Evolutionary conservation across 2,329 filamentous ascomycete genomes (phyloP), one percentile per base, ranked within the genome.

Genomic region (Furcasterigmium furcatum): DNA sequence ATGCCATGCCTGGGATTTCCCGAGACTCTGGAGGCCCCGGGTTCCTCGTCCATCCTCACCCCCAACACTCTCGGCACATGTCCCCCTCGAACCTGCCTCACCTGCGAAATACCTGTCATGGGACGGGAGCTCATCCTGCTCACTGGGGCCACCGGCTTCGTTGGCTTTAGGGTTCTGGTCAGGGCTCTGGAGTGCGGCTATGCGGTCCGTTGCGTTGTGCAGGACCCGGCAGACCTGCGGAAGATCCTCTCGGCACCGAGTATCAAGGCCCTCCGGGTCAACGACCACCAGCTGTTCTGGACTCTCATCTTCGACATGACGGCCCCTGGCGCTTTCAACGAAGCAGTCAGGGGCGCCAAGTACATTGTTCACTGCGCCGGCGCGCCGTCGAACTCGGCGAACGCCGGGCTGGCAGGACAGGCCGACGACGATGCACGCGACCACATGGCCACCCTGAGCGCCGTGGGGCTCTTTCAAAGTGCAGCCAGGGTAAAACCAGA

Each of bases 291-390:
- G 18, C 27, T 42, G 9, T 42, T 32, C 25, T 42, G 40, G 40
- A 21, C 40, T 25, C 20, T 42, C 8, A 19, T 42, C 27, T 25
- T 19, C 8, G 40, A 42, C 19, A 60, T 72, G 20, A 54, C 59
- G 0, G 53, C 51, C 4, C 53, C 58, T 1, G 59, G 59, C 14
- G 69, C 70, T 3, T 73, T 68, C 41, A 63, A 72, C 22, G 58
- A 67, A 22, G 68, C 67, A 12, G 59, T 70, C 45, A 54, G 63
- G 35, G 68, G 59, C 4, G 64, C 67, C 32, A 58, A 58, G 14
- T 67, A 64, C 51, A 59, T 73, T 40, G 53, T 67, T 16, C 60
- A 63, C 45, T 39, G 56, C n/a, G 60, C 60, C 1, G 58, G 65
- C 1, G 53, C 62, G 40, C 42, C 51, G 25, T 9, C 25, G 12